Evolutionary conservation across 352 stramenopile species (phyloP).

Genomic region (Peronospora farinosa): DNA sequence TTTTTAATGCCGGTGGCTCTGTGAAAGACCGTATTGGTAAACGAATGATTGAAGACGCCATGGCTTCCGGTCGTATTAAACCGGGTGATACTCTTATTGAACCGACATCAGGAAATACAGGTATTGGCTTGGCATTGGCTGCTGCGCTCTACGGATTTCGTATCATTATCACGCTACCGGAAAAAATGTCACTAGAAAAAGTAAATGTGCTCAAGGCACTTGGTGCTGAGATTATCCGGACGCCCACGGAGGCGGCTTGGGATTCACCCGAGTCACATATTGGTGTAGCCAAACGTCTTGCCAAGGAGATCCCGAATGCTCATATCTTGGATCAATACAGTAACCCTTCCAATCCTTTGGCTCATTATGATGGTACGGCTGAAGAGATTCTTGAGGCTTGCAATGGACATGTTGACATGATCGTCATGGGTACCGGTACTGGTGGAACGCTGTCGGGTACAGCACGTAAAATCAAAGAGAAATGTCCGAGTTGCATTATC

Average conservation of each 20-base stretch:
- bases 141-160: conserved; percentile 95
- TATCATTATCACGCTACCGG: conserved; percentile 89
- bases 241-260: conserved; percentile 92
- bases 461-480: conserved; percentile 91
- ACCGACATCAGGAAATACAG: conserved; percentile 96
- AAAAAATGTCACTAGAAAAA: conserved; percentile 97
- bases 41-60: conserved; percentile 91
- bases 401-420: conserved; percentile 91
- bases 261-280: conserved; percentile 95
- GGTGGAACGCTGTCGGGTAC: conserved; percentile 93
- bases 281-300: conserved; percentile 88
- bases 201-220: conserved; percentile 94
- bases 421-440: conserved; percentile 92
- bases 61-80: conserved; percentile 87
- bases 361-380: conserved; percentile 94
- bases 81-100: conserved; percentile 94
- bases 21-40: conserved; percentile 90
- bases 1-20: conserved; percentile 92
- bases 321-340: conserved; percentile 96
- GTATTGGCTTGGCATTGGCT: conserved; percentile 95
- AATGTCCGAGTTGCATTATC: conserved; percentile 77
- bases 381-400: conserved; percentile 92
- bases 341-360: conserved; percentile 94
- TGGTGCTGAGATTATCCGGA: conserved; percentile 94
- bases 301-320: conserved; percentile 92